phyloP scores from a whole-genome alignment of 1,284 basidiomycete genomes.

The Boletus calvinii region DNA sequence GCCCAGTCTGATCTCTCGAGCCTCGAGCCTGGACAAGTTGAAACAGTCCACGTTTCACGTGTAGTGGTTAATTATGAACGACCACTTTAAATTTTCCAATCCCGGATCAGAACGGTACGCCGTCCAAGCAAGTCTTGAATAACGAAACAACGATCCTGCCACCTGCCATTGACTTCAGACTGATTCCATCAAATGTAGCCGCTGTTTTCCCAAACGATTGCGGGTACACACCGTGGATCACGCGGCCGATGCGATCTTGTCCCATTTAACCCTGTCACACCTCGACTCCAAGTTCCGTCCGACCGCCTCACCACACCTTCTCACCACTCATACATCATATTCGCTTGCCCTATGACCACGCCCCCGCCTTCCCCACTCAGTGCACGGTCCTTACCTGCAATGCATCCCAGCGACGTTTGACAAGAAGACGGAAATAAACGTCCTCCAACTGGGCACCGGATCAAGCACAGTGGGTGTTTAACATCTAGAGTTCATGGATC shows the following conservation, averaged over 20 bases:
- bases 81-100: no score
- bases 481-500: not conserved
- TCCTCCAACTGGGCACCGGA: not conserved
- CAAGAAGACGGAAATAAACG: not conserved
- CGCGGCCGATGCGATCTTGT: not conserved
- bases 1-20: not conserved
- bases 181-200: not conserved
- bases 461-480: not conserved
- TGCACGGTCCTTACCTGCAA: not conserved
- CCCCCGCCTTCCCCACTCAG: no score
- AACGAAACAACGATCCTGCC: not conserved
- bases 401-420: not conserved
- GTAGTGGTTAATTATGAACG: not conserved
- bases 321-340: not conserved
- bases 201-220: not conserved
- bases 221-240: not conserved
- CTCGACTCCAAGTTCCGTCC: slow-evolving; percentile 1
- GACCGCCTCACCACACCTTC: not conserved
- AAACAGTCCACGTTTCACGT: slow-evolving; percentile 11
- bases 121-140: no score
- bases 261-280: not conserved
- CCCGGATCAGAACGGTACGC: slow-evolving; percentile 1
- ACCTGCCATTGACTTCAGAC: no score
- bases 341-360: not conserved
- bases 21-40: not conserved